Evolutionary conservation across 306 rosid genomes (phyloP).

Genomic region (Lathyrus tuberosus): DNA sequence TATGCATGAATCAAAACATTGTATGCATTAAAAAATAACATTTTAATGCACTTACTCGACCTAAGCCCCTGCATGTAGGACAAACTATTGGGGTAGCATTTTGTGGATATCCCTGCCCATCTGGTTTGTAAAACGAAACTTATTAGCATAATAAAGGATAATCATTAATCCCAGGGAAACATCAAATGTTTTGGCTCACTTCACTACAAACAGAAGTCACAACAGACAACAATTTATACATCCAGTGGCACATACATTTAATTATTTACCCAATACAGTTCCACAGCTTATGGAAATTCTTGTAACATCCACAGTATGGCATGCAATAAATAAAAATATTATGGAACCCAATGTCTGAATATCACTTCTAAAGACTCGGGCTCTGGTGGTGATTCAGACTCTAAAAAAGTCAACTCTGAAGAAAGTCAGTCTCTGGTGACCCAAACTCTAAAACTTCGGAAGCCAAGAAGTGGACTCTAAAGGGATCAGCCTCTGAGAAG

Average conservation of each 20-base stretch:
- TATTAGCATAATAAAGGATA: slow-evolving; percentile 27
- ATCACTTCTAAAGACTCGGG: too few relatives aligned
- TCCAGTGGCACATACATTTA: slow-evolving; percentile 6
- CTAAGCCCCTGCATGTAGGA: slow-evolving; percentile 88
- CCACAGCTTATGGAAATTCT: slow-evolving; percentile 20
- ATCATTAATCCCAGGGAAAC: slow-evolving; percentile 22
- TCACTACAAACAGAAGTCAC: slow-evolving; percentile 16
- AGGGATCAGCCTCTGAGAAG: too few relatives aligned
- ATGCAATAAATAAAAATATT: slow-evolving; percentile 25
- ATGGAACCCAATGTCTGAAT: too few relatives aligned
- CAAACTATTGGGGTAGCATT: slow-evolving; percentile 73
- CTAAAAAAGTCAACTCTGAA: too few relatives aligned
- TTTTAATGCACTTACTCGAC: slow-evolving; percentile 80
- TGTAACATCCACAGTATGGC: slow-evolving; percentile 13
- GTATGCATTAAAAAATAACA: slow-evolving; percentile 21
- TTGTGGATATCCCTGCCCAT: slow-evolving; percentile 77
- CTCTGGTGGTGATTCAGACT: too few relatives aligned
- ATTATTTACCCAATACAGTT: slow-evolving; percentile 26
- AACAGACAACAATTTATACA: slow-evolving; percentile 11
- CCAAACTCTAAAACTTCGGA: too few relatives aligned
- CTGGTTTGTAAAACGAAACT: slow-evolving; percentile 51
- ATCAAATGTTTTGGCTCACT: slow-evolving; percentile 33
- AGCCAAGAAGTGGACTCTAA: too few relatives aligned
- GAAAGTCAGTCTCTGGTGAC: too few relatives aligned
- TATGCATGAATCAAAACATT: background rate